Conservation (phyloP, 73 alveolate genomes). For the Paraurostyla sp. region DNA sequence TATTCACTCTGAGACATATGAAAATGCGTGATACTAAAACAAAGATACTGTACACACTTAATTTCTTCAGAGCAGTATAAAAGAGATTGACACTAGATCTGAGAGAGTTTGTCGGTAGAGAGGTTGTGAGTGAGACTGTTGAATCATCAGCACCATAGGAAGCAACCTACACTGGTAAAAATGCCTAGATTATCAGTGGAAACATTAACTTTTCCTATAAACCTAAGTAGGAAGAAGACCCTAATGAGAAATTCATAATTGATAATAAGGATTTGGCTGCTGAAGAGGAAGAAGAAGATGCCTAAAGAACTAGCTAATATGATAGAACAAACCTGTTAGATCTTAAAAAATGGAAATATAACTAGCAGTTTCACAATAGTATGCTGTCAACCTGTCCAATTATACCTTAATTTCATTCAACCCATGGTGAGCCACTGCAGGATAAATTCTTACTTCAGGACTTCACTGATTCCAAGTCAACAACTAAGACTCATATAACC, state of each 20-base stretch:
- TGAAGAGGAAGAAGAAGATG: constrained; percentile 40
- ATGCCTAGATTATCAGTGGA: constrained; percentile 12
- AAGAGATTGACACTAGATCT: constrained; percentile 70
- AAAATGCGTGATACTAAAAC: constrained; percentile 67
- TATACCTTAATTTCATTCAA: constrained; percentile 67
- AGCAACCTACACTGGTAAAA: constrained; percentile 45
- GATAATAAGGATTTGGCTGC: not conserved
- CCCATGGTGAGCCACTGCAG: constrained; percentile 31
- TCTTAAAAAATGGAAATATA: constrained; percentile 61
- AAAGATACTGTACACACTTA: constrained; percentile 65
- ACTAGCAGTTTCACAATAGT: constrained; percentile 56
- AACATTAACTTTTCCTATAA: constrained; percentile 4
- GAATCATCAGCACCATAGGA: constrained; percentile 60
- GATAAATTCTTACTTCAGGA: constrained; percentile 10
- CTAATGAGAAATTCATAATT: constrained; percentile 1
- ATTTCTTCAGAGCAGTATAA: constrained; percentile 71
- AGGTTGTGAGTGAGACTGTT: constrained; percentile 34
- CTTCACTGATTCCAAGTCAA: constrained; percentile 15
- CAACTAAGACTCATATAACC: constrained; percentile 33
- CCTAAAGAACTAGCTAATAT: not conserved
- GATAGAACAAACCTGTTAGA: constrained; percentile 48
- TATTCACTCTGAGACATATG: constrained; percentile 66
- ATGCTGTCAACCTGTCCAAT: constrained; percentile 66
- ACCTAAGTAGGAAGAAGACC: not conserved
- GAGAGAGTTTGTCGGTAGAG: constrained; percentile 72